Base-by-base conservation (phyloP, 2,329 filamentous ascomycete genomes). In the Claviceps sp. region DNA sequence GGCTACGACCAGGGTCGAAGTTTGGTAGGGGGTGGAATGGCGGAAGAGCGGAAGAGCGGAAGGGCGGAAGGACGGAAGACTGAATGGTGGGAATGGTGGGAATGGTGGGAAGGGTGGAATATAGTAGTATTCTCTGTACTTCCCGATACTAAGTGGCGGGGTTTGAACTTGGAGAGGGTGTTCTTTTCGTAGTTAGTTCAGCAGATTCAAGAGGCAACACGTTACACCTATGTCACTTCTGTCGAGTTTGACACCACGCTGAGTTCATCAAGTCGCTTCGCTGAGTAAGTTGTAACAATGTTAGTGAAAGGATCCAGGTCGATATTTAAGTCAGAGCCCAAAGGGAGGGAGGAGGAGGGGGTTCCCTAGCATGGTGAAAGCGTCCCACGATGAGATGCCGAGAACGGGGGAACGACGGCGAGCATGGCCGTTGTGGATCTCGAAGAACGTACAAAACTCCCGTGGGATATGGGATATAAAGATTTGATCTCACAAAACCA, bases 231-330 rank as follows among this genome's bases (percentile, higher is more conserved):
- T 50, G 42, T 47, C 26, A 26, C 37, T 20, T 50, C 38, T 22
- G 38, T 45, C 45, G 9, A 48, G 26, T 39, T 46, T 37, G 46
- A 16, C 13, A 34, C 34, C 29, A 39, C 11, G 22, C 17, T 17
- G 20, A 34, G 40, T 38, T 50, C 23, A 45, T n/a, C 34, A 29
- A 39, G 14, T 16, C 29, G 42, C 23, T 14, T 50, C 23, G 23
- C 38, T 43, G 38, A 45, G 36, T 34, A 34, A 34, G 29, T 34
- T 34, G 9, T 38, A 22, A 26, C 26, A 48, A 17, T 45, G 43
- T 49, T 52, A 51, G 50, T 53, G 9, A 20, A 44, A 51, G 52
- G 54, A 53, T 50, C 52, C 54, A 50, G 26, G 54, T 54, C 50
- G 53, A 56, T 54, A 54, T 54, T 55, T 54, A 52, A 53, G 46